Conservation (phyloP, 116 monocot species). For the Trichopus zeylanicus region DNA sequence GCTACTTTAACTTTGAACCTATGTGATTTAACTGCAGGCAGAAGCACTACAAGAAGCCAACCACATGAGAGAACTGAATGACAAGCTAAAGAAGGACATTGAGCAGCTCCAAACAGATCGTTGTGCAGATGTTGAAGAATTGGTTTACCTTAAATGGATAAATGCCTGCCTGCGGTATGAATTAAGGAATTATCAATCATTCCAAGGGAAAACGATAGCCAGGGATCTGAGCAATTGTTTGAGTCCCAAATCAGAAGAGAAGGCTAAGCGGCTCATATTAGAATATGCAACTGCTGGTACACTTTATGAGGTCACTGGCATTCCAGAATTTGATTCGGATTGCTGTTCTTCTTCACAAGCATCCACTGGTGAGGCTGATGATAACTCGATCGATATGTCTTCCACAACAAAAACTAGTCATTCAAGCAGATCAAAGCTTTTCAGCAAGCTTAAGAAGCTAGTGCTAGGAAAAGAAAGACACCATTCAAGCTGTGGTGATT, state of each 20-base stretch:
- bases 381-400: slow-evolving; percentile 20
- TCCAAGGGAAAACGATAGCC: slow-evolving; percentile 40
- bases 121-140: slow-evolving; percentile 67
- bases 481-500: slow-evolving; percentile 1
- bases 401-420: slow-evolving; percentile 18
- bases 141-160: slow-evolving; percentile 81
- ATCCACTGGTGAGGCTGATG: slow-evolving; percentile 35
- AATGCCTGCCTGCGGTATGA: slow-evolving; percentile 90
- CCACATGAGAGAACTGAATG: slow-evolving; percentile 41
- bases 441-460: slow-evolving; percentile 56
- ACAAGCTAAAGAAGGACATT: slow-evolving; percentile 37
- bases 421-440: slow-evolving; percentile 42
- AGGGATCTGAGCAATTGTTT: slow-evolving; percentile 44
- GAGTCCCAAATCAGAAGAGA: slow-evolving; percentile 51
- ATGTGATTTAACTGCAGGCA: slow-evolving; percentile 17
- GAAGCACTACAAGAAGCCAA: slow-evolving; percentile 29
- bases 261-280: slow-evolving; percentile 59
- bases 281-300: slow-evolving; percentile 41
- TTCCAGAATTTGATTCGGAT: slow-evolving; percentile 42
- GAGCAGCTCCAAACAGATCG: slow-evolving; percentile 56
- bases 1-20: too few species aligned
- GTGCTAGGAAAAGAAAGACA: slow-evolving; percentile 27
- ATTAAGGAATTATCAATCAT: slow-evolving; percentile 41
- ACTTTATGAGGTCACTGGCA: slow-evolving; percentile 10
- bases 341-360: slow-evolving; percentile 28